Evolutionary conservation across 2,329 filamentous ascomycete species (phyloP).

Genomic region (Fusarium zealandicum): DNA sequence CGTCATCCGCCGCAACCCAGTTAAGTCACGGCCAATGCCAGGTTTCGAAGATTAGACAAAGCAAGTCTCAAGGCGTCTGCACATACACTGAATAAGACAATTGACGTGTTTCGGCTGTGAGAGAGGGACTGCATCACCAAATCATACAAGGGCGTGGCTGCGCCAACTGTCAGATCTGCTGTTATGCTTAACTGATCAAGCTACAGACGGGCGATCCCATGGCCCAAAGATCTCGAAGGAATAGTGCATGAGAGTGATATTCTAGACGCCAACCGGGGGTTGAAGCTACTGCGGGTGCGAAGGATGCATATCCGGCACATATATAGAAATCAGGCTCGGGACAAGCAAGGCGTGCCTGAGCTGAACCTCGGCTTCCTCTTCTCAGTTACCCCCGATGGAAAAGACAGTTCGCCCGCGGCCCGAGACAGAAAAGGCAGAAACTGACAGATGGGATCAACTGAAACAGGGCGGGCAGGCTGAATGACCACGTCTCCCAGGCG

Average conservation of each 20-base stretch:
- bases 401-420: not conserved
- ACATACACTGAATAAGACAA: not conserved
- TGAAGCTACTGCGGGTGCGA: not conserved
- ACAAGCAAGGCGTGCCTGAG: slow-evolving; percentile 14
- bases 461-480: slow-evolving; percentile 16
- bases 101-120: not conserved
- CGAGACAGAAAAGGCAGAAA: not conserved
- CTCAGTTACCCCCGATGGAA: not conserved
- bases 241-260: no score
- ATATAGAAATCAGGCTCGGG: no score
- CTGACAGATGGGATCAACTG: no score
- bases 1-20: no score
- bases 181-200: not conserved
- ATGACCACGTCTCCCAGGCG: not conserved
- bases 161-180: not conserved
- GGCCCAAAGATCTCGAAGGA: no score
- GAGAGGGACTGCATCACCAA: not conserved
- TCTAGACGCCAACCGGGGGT: not conserved
- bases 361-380: not conserved
- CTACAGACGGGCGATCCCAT: not conserved
- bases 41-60: not conserved
- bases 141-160: slow-evolving; percentile 14
- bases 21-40: not conserved
- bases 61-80: not conserved
- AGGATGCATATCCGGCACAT: no score